Conservation (phyloP, 352 stramenopile genomes). For the Plasmopara viticola region DNA sequence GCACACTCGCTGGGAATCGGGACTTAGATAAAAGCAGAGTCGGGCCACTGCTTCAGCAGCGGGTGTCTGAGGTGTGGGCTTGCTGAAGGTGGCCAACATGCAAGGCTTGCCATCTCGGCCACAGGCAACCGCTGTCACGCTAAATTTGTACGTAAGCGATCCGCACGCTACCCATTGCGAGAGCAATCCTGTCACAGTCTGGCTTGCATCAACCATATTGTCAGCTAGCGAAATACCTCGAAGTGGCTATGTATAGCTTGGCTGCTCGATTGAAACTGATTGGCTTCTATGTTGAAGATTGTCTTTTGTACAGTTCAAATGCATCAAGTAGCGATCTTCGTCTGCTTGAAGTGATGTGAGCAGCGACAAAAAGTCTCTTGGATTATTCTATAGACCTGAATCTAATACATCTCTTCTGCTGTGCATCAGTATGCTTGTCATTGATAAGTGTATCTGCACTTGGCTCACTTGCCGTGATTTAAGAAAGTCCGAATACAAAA, state of each 20-base stretch:
- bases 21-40: constrained; percentile 50
- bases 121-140: constrained; percentile 24
- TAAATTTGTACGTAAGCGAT: constrained; percentile 58
- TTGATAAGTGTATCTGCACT: no score
- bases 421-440: no score
- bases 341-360: no score
- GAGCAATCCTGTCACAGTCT: constrained; percentile 44
- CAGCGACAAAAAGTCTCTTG: no score
- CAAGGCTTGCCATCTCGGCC: constrained; percentile 30
- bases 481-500: no score
- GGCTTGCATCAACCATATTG: constrained; percentile 24
- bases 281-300: no score
- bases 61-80: constrained; percentile 33
- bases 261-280: neutral
- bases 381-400: no score
- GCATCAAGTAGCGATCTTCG: no score
- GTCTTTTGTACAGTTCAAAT: no score
- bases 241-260: neutral
- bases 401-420: no score
- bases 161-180: constrained; percentile 27
- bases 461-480: no score
- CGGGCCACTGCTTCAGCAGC: constrained; percentile 42
- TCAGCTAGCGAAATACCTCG: neutral
- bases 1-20: constrained; percentile 30
- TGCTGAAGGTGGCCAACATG: constrained; percentile 61